Base-by-base conservation (phyloP, 176 grass and related monocot species). In the Chloris gayana region DNA sequence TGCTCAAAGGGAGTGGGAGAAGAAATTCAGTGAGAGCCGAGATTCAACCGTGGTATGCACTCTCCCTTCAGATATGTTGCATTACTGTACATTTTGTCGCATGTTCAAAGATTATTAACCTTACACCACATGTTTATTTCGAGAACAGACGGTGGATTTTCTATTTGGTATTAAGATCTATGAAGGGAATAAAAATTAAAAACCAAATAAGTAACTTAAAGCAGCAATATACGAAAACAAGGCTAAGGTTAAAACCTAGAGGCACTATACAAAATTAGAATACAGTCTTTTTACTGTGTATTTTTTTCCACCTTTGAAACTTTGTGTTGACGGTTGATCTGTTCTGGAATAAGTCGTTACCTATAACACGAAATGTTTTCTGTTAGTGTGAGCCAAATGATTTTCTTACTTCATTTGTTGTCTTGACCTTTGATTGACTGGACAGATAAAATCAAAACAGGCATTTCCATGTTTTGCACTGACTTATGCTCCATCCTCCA, bases 1-100 rank as follows among this genome's bases (percentile, higher is more conserved):
- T 79, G 96, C 92, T 70, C 96, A 99, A 75, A 93, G 88, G 84
- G 96, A 95, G 79, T 99, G 96, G 96, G 96, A 99, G 74, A 89
- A 88, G 73, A 93, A 91, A 70, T 99, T 91, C 78, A 93, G 59
- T 35, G 63, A 66, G 35, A 86, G 11, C 74, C 57, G 32, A 38
- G 56, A 74, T 77, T 80, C 81, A 53, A 80, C 58, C 49, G 32
- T 0, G 79, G 95, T 98, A 95, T 67, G 64, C 25, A 39, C 37
- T 34, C 35, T 39, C 32, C 29, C 70, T 66, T 82, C 10, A 50
- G 53, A 47, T 73, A 62, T 41, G 1, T 42, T 63, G 34, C n/a
- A 2, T 17, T 64, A 32, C 15, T 34, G 79, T 56, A 24, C 47
- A 68, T 15, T 15, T 25, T 54, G 0, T 50, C 30, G 12, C 21